A percentile compares a stretch with the other conserved stretches of the same genome.
Evolutionary conservation across 495 filamentous ascomycete species (phyloP).

Genomic region (Xylaria flabelliformis): DNA sequence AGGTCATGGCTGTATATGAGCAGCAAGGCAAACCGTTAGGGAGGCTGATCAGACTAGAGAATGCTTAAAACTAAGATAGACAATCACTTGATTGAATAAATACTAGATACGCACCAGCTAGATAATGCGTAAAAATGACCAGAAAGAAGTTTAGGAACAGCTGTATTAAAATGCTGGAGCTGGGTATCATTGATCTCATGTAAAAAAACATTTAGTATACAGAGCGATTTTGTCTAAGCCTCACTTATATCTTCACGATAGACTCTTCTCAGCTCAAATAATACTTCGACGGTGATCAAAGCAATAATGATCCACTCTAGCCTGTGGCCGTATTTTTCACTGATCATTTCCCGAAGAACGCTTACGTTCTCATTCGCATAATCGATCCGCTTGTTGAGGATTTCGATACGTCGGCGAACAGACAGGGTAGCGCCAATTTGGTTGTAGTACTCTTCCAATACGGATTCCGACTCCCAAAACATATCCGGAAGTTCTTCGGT

Average conservation of each 20-base stretch:
- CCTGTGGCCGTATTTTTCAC: conserved; percentile 83
- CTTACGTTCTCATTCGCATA: conserved; percentile 95
- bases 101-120: not conserved
- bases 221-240: conserved; percentile 1
- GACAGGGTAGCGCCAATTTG: conserved; percentile 89
- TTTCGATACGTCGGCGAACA: conserved; percentile 89
- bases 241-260: conserved; percentile 37
- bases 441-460: conserved; percentile 91
- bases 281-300: conserved; percentile 89
- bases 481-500: conserved; percentile 95
- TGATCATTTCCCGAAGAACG: conserved; percentile 84
- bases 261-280: conserved; percentile 62
- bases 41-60: conserved; percentile 19
- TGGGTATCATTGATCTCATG: conserved; percentile 22
- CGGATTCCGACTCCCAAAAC: conserved; percentile 92
- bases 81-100: not conserved
- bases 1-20: conserved; percentile 40
- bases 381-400: conserved; percentile 95
- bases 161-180: not conserved
- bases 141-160: not conserved
- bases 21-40: conserved; percentile 35
- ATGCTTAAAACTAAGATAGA: not conserved
- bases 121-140: not conserved
- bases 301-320: conserved; percentile 98
- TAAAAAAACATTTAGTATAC: conserved; percentile 1